Evolutionary conservation across 768 basidiomycete genomes (phyloP), one percentile per base, ranked within the genome.

Genomic region (Calocera viscosa): DNA sequence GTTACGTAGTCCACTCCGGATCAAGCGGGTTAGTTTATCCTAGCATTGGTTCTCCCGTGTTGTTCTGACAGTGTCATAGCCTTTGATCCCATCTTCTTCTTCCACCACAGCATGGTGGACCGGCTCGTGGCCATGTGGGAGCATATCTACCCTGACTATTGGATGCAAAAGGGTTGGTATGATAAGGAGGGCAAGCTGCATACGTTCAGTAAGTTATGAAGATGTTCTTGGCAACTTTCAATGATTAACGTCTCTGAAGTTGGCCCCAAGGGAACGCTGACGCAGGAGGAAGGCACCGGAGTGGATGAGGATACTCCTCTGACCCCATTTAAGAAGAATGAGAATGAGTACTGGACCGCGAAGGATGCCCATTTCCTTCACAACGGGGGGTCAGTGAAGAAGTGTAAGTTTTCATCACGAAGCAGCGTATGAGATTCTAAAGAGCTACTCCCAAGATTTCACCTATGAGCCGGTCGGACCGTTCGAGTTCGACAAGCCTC

Each of bases 1-100:
- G 5, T 60, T 60, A 60, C 53, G 53, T 60, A 60, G 53, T 60
- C 53, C 26, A 60, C 53, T 32, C 53, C 53, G 2, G 53, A 60
- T 60, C 53, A 60, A 19, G 53, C 53, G 7, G 53, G 53, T 60
- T 60, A 30, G 53, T 60, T 60, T 60, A 28, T 16, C 14, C 53
- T 2, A 11, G 2, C 5, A 2, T 26, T 10, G 14, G 26, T 10
- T 3, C 7, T 16, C 22, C 10, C 14, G 5, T 2, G 26, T 16
- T 5, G 10, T 60, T 5, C 53, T 60, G 53, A 60, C 22, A 28
- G 2, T 16, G 2, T 26, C 30, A 2, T 22, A 60, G 53, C 53
- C 24, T 60, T 60, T 19, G 53, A 60, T 2, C 53, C 53, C 14
- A 28, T 60, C 14, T 60, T 60, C 53, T 60, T 60, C 53, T 8